Evolutionary conservation across 2,329 filamentous ascomycete species (phyloP).

Genomic region (Ophiostoma sp.): DNA sequence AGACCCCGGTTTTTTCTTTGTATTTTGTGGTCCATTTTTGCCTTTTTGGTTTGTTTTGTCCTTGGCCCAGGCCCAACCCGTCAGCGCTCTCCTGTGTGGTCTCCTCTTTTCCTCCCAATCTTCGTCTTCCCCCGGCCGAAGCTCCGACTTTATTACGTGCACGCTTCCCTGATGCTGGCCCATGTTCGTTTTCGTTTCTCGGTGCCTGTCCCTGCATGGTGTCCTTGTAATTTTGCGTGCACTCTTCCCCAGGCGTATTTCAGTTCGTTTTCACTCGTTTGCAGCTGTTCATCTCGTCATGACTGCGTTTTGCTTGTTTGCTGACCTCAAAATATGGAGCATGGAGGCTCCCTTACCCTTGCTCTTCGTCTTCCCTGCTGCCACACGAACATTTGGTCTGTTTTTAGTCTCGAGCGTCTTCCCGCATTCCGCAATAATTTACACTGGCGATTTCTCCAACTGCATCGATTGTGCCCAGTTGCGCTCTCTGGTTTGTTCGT

Average conservation of each 20-base stretch:
- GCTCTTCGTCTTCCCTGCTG: neutral
- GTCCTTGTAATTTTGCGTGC: neutral
- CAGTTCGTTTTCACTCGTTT: neutral
- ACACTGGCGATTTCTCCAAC: neutral
- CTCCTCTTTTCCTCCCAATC: neutral
- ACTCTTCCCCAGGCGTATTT: neutral
- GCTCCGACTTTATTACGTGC: conserved; percentile 11
- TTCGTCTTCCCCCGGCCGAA: neutral
- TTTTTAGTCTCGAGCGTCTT: conserved; percentile 3
- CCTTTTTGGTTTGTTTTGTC: neutral
- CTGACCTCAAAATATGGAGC: neutral
- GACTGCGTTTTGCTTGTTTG: neutral
- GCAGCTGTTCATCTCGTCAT: neutral
- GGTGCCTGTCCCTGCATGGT: neutral
- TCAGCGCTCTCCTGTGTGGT: neutral
- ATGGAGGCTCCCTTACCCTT: neutral
- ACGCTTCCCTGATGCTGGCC: neutral
- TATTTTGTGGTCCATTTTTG: neutral
- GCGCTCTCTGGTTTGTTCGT: neutral
- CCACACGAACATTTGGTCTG: conserved; percentile 10
- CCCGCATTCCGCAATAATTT: neutral
- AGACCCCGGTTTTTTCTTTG: neutral
- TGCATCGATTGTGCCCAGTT: neutral
- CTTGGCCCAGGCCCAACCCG: neutral
- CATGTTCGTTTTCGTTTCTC: neutral